Evolutionary conservation across 2,329 filamentous ascomycete species (phyloP).

Genomic region (Lithohypha guttulata): DNA sequence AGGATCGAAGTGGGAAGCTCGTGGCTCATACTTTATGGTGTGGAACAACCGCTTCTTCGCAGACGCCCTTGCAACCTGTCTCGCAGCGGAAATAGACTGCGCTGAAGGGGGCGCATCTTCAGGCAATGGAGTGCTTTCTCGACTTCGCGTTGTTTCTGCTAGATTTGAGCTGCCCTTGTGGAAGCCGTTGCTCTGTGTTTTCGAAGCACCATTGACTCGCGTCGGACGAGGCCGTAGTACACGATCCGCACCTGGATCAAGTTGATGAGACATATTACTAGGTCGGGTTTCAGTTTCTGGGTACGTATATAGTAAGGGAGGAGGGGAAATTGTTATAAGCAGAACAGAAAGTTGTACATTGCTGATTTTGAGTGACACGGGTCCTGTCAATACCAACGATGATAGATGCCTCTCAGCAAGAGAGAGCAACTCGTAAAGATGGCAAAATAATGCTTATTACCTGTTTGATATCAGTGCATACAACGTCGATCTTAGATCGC

Average conservation of each 20-base stretch:
- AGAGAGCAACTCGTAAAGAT: no score
- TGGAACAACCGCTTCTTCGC: slow-evolving; percentile 80
- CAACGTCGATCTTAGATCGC: no score
- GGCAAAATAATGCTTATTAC: no score
- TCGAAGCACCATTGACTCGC: background rate
- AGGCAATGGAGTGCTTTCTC: slow-evolving; percentile 71
- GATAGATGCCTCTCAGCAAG: no score
- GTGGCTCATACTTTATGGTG: slow-evolving; percentile 78
- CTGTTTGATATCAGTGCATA: no score
- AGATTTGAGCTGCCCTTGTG: background rate
- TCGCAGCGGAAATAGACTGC: slow-evolving; percentile 72
- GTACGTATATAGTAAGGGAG: background rate
- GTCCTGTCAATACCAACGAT: background rate
- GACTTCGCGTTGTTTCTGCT: slow-evolving; percentile 41
- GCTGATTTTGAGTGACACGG: background rate
- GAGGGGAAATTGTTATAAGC: background rate
- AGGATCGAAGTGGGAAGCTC: slow-evolving; percentile 92
- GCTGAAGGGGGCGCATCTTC: slow-evolving; percentile 87
- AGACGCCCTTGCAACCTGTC: slow-evolving; percentile 71
- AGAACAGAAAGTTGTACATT: no score
- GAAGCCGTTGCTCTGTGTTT: background rate
- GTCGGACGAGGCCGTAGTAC: slow-evolving; percentile 1
- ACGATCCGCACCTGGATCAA: slow-evolving; percentile 4
- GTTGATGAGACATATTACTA: background rate
- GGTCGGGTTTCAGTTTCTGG: background rate